Base-by-base conservation (phyloP, 805 yeast species). In the Candida ulmi region DNA sequence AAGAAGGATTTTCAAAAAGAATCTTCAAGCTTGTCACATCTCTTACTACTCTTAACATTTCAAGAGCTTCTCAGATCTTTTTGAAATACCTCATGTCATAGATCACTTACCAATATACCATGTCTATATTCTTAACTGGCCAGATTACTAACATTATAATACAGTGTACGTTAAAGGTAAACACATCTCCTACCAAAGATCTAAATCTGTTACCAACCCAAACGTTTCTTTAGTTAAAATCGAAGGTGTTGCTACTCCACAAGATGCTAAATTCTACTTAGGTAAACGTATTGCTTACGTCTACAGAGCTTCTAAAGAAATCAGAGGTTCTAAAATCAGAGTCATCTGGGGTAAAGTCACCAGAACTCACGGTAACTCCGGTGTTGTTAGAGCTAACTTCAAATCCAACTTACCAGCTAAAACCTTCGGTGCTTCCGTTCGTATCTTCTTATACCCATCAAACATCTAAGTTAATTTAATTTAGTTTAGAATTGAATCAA, bases 231-330 rank as follows among this genome's bases (percentile, higher is more conserved):
- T 93, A 72, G 77, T 93, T 71, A 86, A 93, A 80, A 83, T 91
- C 66, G 99, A 93, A 79, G 95, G 95, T 74, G 99, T 93, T 62
- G 69, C 82, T 54, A 68, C 75, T 68, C 78, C 96, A 62, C 82
- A 86, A 69, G 99, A 91, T 55, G 97, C 99, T 63, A 84, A 87
- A 77, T 93, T 93, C 83, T 93, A 93, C 95, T 81, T 93, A 64
- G 99, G 99, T 78, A 93, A 93, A 88, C 87, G 96, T 73, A 83
- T 93, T 59, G 99, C 98, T 63, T 93, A 87, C 82, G 98, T 93
- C 63, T 93, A 93, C 97, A 87, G 95, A 76, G 96, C 95, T 69
- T 74, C 85, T 66, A 93, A 88, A 80, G 98, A 90, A 78, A 74
- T 90, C 68, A 86, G 95, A 83, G 98, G 98, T 72, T 76, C 98